These are phyloP conservation scores for Pseudophaeomoniella oleicola DNA, from an alignment of 2,329 filamentous ascomycete genomes.

Conservation along the genomic window DNA sequence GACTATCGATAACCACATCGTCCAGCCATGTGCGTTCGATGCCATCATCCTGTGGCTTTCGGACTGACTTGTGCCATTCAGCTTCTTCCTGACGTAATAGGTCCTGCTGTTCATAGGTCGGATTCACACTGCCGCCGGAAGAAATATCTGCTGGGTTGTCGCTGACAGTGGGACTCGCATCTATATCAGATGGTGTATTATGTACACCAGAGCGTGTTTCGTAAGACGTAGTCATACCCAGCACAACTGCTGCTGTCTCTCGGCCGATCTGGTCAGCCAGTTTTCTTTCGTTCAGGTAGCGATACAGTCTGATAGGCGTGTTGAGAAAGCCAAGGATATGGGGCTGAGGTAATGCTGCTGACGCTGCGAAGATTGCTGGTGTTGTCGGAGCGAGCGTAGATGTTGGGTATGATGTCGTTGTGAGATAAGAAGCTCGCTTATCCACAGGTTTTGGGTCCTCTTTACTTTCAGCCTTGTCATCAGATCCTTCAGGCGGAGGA, in stretches of 20 bases:
- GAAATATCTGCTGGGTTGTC: neutral
- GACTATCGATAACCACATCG: constrained; percentile 58
- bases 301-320: constrained; percentile 71
- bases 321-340: constrained; percentile 87
- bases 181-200: neutral
- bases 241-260: constrained; percentile 72
- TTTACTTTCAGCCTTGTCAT: constrained; percentile 19
- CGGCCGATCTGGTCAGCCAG: constrained; percentile 82
- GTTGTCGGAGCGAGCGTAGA: constrained; percentile 49
- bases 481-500: constrained; percentile 8
- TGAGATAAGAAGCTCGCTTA: constrained; percentile 60
- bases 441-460: constrained; percentile 36
- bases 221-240: constrained; percentile 34
- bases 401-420: constrained; percentile 54
- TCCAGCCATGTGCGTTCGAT: constrained; percentile 63
- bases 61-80: constrained; percentile 73
- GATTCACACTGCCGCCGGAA: constrained; percentile 2
- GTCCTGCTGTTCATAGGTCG: constrained; percentile 49
- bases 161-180: neutral
- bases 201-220: neutral
- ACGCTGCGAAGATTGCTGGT: constrained; percentile 59
- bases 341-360: constrained; percentile 60
- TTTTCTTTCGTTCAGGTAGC: constrained; percentile 60
- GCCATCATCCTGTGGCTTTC: constrained; percentile 37
- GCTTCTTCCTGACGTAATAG: constrained; percentile 57